These are phyloP conservation scores for Naumovozyma castellii DNA, from an alignment of 805 yeast species.

Conservation along the genomic window DNA sequence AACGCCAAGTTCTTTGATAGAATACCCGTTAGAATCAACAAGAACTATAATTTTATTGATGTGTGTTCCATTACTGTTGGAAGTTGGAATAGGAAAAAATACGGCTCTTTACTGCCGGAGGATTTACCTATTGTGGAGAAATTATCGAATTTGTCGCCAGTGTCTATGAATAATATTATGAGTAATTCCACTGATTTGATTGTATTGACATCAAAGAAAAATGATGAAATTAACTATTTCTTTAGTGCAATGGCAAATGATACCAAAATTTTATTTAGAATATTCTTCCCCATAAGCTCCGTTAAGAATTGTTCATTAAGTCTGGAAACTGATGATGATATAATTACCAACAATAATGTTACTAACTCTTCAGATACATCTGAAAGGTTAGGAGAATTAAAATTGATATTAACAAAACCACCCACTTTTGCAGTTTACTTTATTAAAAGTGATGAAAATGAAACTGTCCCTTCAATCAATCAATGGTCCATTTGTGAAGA, in stretches of 20 bases:
- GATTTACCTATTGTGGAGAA: conserved; percentile 34
- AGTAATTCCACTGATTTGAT: conserved; percentile 54
- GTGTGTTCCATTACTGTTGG: conserved; percentile 65
- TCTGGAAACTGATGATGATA: conserved; percentile 34
- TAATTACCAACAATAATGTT: conserved; percentile 2
- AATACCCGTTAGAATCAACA: conserved; percentile 49
- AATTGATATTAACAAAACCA: conserved; percentile 43
- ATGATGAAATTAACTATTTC: conserved; percentile 66
- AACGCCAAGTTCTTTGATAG: conserved; percentile 24
- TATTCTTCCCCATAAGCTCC: conserved; percentile 58
- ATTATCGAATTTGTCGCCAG: conserved; percentile 58
- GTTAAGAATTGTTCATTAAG: conserved; percentile 49
- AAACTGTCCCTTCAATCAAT: conserved; percentile 18
- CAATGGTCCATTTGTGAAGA: conserved; percentile 63
- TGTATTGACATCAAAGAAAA: conserved; percentile 60
- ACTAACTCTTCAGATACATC: conserved; percentile 1
- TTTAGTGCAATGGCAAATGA: conserved; percentile 64
- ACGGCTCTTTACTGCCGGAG: conserved; percentile 41
- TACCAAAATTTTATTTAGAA: conserved; percentile 59
- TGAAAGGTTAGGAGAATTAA: conserved; percentile 37
- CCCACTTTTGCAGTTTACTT: conserved; percentile 77
- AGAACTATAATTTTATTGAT: conserved; percentile 59
- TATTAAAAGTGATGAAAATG: conserved; percentile 41
- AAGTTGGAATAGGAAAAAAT: conserved; percentile 68
- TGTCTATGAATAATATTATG: conserved; percentile 55